phyloP scores from a whole-genome alignment of 768 basidiomycete species.

The Tylopilus sp. region DNA sequence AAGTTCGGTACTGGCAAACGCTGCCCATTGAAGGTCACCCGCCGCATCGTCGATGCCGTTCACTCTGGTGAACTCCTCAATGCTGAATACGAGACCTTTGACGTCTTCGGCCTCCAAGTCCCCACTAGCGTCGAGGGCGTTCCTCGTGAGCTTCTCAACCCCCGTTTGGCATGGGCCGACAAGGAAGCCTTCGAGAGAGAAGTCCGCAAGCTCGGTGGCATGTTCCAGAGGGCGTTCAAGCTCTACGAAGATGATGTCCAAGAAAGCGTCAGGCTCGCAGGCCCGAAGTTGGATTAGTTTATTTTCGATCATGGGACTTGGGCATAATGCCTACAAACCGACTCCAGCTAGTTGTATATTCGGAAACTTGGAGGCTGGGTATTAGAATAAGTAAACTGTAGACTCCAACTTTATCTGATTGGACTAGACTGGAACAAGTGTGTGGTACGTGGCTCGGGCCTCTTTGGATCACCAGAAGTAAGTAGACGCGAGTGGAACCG shows the following conservation, averaged over 20 bases:
- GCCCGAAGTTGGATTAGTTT: conserved; percentile 47
- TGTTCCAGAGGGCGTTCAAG: conserved; percentile 94
- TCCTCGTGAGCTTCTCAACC: conserved; percentile 88
- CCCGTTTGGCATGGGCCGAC: conserved; percentile 80
- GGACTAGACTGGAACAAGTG: not conserved
- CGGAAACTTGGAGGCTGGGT: not conserved
- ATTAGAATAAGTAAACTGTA: not conserved
- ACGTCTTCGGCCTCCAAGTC: conserved; percentile 78
- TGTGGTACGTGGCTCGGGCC: no score
- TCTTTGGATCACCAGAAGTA: no score
- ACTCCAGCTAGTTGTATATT: not conserved
- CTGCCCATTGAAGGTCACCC: conserved; percentile 94
- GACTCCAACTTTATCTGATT: not conserved
- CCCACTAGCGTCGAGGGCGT: conserved; percentile 84
- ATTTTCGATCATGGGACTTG: not conserved
- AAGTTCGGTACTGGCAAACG: conserved; percentile 91
- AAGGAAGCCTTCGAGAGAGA: conserved; percentile 89
- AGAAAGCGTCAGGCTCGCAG: conserved; percentile 76
- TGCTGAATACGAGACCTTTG: conserved; percentile 83
- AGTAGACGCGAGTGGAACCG: not conserved
- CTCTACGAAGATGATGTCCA: conserved; percentile 87
- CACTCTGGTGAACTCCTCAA: conserved; percentile 89
- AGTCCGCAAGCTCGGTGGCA: conserved; percentile 80
- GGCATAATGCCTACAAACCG: conserved; percentile 1
- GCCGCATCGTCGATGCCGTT: conserved; percentile 94